Conservation (phyloP, 106 monocot species). For the Dioscorea dumetorum region DNA sequence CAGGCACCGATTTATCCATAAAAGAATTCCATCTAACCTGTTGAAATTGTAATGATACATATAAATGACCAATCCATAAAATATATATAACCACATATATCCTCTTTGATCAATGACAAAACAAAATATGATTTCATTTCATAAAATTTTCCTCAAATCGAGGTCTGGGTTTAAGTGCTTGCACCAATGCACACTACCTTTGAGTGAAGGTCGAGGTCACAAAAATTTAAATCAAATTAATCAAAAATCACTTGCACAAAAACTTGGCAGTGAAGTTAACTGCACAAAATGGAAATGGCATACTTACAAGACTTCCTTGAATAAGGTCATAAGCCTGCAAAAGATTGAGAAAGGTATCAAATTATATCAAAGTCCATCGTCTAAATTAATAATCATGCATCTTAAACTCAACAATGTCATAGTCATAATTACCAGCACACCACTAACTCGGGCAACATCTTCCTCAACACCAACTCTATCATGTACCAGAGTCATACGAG, state of each 20-base stretch:
- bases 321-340: conserved; percentile 72
- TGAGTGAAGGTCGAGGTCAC: too few species aligned
- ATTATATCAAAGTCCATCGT: background rate
- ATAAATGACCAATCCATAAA: background rate
- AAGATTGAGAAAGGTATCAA: conserved; percentile 8
- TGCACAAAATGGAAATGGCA: background rate
- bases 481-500: conserved; percentile 42
- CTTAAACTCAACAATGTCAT: background rate
- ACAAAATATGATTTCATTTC: background rate
- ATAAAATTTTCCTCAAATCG: background rate
- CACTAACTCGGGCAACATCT: conserved; percentile 20
- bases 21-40: conserved; percentile 69
- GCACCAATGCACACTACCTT: too few species aligned
- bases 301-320: conserved; percentile 69
- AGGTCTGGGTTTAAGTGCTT: background rate
- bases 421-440: conserved; percentile 43
- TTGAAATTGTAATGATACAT: conserved; percentile 4
- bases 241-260: background rate
- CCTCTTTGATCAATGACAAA: background rate
- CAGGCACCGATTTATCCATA: conserved; percentile 56
- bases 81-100: too few species aligned
- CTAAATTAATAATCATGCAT: background rate
- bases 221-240: background rate
- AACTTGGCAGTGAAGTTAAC: too few species aligned
- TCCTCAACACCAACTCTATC: conserved; percentile 25